Percentiles rank a stretch among this genome's conserved stretches.
These are phyloP conservation scores for Paxillus involutus DNA, from an alignment of 768 basidiomycete species.

Conservation along the genomic window DNA sequence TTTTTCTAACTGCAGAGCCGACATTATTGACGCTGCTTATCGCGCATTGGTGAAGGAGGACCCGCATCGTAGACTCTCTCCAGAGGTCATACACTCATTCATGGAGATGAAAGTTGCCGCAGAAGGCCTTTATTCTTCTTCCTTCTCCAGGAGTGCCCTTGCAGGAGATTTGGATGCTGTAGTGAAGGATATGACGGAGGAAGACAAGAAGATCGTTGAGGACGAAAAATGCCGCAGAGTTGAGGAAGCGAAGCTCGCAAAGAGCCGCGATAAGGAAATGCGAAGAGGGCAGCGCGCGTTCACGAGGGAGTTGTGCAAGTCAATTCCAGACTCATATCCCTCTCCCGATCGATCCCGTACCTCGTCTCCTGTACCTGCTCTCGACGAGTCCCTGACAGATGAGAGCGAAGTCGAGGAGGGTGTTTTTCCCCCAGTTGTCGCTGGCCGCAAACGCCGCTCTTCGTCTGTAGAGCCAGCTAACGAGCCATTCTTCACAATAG, in stretches of 20 bases:
- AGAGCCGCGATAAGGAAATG: slow-evolving; percentile 5
- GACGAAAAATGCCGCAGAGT: slow-evolving; percentile 16
- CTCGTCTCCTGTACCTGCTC: slow-evolving; percentile 7
- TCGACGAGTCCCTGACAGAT: slow-evolving; percentile 3
- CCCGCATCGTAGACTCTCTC: slow-evolving; percentile 8
- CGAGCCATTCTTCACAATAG: not conserved
- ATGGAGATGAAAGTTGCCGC: slow-evolving; percentile 27
- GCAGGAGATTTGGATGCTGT: slow-evolving; percentile 27
- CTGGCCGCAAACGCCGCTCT: slow-evolving; percentile 17
- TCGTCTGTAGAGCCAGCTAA: not conserved
- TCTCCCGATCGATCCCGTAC: slow-evolving; percentile 13
- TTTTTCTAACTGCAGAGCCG: slow-evolving; percentile 24
- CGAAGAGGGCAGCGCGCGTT: slow-evolving; percentile 5
- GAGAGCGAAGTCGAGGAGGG: not conserved
- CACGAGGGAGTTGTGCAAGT: no score
- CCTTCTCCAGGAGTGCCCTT: slow-evolving; percentile 26
- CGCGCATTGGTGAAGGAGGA: slow-evolving; percentile 18
- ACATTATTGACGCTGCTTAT: slow-evolving; percentile 27
- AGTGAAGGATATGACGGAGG: slow-evolving; percentile 29
- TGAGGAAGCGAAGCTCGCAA: no score
- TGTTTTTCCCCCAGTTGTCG: slow-evolving; percentile 7
- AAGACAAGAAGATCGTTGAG: not conserved
- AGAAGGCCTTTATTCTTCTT: slow-evolving; percentile 29
- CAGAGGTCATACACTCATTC: slow-evolving; percentile 23
- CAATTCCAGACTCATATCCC: slow-evolving; percentile 15